Conservation (phyloP, 441 rosid species). For the Syzygium syzygioides region DNA sequence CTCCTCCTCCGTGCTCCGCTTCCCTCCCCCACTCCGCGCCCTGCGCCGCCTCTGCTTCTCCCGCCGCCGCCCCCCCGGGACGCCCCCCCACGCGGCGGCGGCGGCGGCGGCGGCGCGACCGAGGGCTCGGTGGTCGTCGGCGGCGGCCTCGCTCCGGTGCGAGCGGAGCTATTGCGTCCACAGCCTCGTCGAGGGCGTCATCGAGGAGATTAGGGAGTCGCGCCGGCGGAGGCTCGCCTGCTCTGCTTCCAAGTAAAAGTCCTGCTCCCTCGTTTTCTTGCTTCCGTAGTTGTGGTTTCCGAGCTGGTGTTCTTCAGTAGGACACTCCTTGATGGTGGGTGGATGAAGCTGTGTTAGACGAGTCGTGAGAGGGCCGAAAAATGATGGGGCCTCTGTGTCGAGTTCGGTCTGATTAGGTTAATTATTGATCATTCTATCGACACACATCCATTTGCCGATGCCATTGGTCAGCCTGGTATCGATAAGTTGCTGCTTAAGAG, state of each 20-base stretch:
- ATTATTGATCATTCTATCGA: background rate
- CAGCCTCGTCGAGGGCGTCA: conserved; percentile 54
- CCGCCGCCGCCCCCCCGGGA: conserved; percentile 28
- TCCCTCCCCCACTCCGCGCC: conserved; percentile 17
- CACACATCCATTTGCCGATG: background rate
- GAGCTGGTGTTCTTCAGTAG: background rate
- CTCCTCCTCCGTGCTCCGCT: conserved; percentile 34
- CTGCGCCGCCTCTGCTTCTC: conserved; percentile 32
- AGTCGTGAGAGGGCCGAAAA: background rate
- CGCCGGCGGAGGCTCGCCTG: conserved; percentile 42
- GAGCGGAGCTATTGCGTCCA: conserved; percentile 35
- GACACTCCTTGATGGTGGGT: background rate
- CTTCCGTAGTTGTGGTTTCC: background rate
- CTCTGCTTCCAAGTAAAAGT: conserved; percentile 53
- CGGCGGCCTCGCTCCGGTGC: background rate
- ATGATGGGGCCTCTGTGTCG: background rate
- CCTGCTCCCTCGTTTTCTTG: conserved; percentile 3
- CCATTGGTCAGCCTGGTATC: background rate
- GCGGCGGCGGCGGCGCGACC: conserved; percentile 24
- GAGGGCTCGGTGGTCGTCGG: background rate
- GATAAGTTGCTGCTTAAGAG: background rate
- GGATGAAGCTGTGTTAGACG: background rate
- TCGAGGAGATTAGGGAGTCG: conserved; percentile 45
- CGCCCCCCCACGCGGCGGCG: conserved; percentile 31
- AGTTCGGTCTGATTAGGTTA: background rate